Evolutionary conservation across 78 protist genomes (phyloP), one percentile per base, ranked within the genome.

Genomic region (Chrysochromulina tobinii): DNA sequence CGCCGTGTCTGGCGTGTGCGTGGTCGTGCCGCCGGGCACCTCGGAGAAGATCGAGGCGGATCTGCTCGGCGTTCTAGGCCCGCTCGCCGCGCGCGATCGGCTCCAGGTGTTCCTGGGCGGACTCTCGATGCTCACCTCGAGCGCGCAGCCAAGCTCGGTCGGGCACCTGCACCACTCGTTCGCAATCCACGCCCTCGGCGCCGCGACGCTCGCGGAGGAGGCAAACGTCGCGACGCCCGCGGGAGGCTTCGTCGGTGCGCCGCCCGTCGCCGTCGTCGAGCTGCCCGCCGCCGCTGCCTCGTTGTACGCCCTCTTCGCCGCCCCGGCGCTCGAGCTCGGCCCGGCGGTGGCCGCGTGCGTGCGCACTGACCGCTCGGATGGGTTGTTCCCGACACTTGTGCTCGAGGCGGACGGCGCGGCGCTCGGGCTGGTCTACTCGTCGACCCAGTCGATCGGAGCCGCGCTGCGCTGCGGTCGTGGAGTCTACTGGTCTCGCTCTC

Each of bases 381-480:
- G 96, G 3, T 88, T 95, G n/a, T 86, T 73, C 83, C 12, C 96
- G 11, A 95, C 97, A 18, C 85, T 92, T 20, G 97, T 95, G 18
- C 94, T 87, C 48, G 95, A 95, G 64, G 94, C 77, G 89, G 59
- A n/a, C 58, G 89, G 93, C 75, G 61, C 25, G 23, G 66, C 92
- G 0, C 94, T 94, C 15, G 95, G 79, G n/a, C 88, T 92, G 14
- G 94, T 92, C 57, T 95, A 94, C 72, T 92, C 95, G 18, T 64
- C 72, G 73, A 27, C 5, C 14, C 94, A 83, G 91, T 27, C 79
- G 55, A 1, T 95, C 48, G 14, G 79, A 11, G 90, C 91, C 55
- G 38, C 95, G 0, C 69, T 94, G 23, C 53, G 51, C 7, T 8
- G 27, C 15, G 50, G 90, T n/a, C 54, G 87, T 1, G 97, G 97